Conservation (phyloP, 177 flowering plant genomes). For the Vitis hybrid region DNA sequence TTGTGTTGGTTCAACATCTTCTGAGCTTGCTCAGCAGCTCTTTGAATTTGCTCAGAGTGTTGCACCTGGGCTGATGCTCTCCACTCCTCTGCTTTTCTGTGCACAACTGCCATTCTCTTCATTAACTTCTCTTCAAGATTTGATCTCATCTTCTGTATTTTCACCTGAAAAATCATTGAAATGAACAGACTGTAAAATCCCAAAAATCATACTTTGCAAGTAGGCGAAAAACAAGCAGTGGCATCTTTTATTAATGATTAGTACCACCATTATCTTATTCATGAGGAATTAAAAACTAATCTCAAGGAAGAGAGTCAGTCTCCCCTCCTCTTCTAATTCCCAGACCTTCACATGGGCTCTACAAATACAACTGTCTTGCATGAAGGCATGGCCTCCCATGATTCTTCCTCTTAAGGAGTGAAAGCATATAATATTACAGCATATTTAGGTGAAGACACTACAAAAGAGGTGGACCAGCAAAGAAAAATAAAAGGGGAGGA, state of each 20-base stretch:
- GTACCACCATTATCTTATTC: not conserved
- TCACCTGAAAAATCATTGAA: constrained; percentile 51
- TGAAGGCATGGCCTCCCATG: constrained; percentile 10
- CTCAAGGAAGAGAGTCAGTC: constrained; percentile 2
- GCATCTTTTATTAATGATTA: not conserved
- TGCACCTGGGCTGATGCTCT: constrained; percentile 63
- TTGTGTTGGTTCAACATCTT: constrained; percentile 40
- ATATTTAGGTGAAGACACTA: constrained; percentile 9
- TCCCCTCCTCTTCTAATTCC: constrained; percentile 3
- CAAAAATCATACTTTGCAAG: not conserved
- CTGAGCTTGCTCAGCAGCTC: constrained; percentile 39
- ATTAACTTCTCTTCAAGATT: constrained; percentile 84
- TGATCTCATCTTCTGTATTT: constrained; percentile 87
- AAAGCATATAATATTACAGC: not conserved
- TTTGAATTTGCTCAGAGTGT: constrained; percentile 66
- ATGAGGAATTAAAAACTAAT: constrained; percentile 9
- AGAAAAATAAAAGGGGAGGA: constrained; percentile 6
- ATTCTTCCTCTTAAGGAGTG: not conserved
- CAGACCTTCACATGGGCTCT: constrained; percentile 32
- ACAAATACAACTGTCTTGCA: not conserved
- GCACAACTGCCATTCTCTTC: constrained; percentile 82
- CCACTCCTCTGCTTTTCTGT: constrained; percentile 87
- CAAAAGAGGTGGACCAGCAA: constrained; percentile 22
- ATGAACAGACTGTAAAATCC: not conserved
- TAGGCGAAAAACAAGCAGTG: no score